Percentiles rank a stretch among this genome's conserved stretches.
These are phyloP conservation scores for Neurospora hispaniola DNA, from an alignment of 495 filamentous ascomycete genomes.

Conservation along the genomic window DNA sequence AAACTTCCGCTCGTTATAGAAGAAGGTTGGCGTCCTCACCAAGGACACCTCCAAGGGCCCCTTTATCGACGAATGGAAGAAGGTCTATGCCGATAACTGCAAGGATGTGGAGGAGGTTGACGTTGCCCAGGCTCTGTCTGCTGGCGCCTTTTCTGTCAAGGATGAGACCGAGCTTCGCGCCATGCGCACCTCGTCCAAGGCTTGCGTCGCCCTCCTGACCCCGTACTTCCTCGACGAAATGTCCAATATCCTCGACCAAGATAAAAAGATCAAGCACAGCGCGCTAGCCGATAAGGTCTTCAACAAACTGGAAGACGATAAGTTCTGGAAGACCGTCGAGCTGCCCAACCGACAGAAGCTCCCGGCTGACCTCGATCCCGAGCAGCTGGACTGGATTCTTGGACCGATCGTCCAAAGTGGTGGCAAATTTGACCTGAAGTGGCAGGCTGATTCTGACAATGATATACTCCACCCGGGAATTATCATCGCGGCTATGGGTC, in stretches of 20 bases:
- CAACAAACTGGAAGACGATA: slow-evolving; percentile 78
- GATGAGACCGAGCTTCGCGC: slow-evolving; percentile 90
- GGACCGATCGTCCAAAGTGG: slow-evolving; percentile 92
- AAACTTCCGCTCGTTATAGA: slow-evolving; percentile 35
- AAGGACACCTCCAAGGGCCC: slow-evolving; percentile 80
- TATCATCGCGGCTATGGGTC: slow-evolving; percentile 81
- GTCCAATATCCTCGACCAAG: slow-evolving; percentile 85
- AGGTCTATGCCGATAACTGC: slow-evolving; percentile 58
- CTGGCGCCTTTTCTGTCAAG: slow-evolving; percentile 82
- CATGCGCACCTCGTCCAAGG: slow-evolving; percentile 86
- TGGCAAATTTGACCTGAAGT: slow-evolving; percentile 82
- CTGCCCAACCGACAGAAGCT: slow-evolving; percentile 59
- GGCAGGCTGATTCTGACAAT: slow-evolving; percentile 62
- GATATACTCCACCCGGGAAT: slow-evolving; percentile 85
- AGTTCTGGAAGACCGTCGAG: slow-evolving; percentile 79
- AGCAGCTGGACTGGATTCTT: slow-evolving; percentile 87
- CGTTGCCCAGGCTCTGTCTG: slow-evolving; percentile 68
- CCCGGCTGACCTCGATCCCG: slow-evolving; percentile 76
- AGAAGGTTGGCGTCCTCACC: slow-evolving; percentile 75
- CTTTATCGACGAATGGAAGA: slow-evolving; percentile 94
- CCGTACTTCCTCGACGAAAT: slow-evolving; percentile 96
- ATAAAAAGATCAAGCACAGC: slow-evolving; percentile 91
- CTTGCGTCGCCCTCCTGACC: slow-evolving; percentile 82
- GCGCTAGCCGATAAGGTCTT: slow-evolving; percentile 74
- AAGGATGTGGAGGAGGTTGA: slow-evolving; percentile 87